phyloP scores from a whole-genome alignment of 306 rosid species.

The Astragalus glycyphyllos region DNA sequence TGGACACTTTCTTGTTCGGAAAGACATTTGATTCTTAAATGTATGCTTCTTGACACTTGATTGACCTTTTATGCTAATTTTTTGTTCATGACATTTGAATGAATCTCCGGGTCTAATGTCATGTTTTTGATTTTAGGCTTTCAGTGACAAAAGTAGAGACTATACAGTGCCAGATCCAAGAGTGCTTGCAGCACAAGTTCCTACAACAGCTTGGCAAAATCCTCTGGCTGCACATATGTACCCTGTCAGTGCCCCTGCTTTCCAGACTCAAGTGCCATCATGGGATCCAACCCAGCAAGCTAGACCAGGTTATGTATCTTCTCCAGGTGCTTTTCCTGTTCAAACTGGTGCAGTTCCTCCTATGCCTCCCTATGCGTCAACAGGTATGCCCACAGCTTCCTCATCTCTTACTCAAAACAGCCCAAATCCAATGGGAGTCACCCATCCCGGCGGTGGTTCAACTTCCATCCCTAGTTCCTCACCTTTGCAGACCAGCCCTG shows the following conservation, averaged over 20 bases:
- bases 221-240: conserved; percentile 55
- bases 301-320: conserved; percentile 54
- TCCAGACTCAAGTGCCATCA: conserved; percentile 58
- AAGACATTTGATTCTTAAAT: conserved; percentile 58
- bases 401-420: conserved; percentile 56
- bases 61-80: conserved; percentile 40
- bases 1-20: conserved; percentile 65
- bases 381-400: conserved; percentile 59
- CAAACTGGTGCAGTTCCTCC: conserved; percentile 58
- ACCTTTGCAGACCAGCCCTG: conserved; percentile 42
- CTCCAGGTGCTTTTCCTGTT: conserved; percentile 59
- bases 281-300: conserved; percentile 77
- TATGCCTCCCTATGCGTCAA: conserved; percentile 51
- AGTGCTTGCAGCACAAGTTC: conserved; percentile 39
- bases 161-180: conserved; percentile 46
- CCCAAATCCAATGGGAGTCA: conserved; percentile 47
- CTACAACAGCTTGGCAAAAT: conserved; percentile 46
- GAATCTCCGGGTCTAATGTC: conserved; percentile 33
- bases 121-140: conserved; percentile 59
- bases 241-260: conserved; percentile 49
- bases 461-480: conserved; percentile 55
- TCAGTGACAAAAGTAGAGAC: conserved; percentile 86
- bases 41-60: conserved; percentile 82
- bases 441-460: conserved; percentile 54
- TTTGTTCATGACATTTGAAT: conserved; percentile 34